A percentile compares a stretch with the other conserved stretches of the same genome.
phyloP scores from a whole-genome alignment of 1,139 yeast species.

The Yamadazyma siamensis region DNA sequence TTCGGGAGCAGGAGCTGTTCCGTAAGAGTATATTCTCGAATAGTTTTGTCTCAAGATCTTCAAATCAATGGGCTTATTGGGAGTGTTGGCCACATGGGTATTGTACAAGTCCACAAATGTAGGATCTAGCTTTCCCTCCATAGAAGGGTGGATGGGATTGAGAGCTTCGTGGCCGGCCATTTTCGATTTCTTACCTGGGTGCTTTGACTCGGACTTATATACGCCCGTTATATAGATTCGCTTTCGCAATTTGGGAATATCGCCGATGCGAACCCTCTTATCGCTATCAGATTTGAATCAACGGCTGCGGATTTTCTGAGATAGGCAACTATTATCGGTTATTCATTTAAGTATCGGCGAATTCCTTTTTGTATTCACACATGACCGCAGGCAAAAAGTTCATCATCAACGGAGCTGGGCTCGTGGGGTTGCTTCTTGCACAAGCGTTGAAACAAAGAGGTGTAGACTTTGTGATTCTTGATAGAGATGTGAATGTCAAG shows the following conservation, averaged over 20 bases:
- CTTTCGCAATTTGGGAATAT: background rate
- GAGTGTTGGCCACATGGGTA: slow-evolving; percentile 24
- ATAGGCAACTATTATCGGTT: too few species aligned
- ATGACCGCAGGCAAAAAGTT: slow-evolving; percentile 8
- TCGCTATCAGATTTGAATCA: too few species aligned
- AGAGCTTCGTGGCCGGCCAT: slow-evolving; percentile 18
- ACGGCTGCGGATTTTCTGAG: too few species aligned
- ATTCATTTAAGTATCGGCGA: background rate
- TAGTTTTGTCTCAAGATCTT: slow-evolving; percentile 31
- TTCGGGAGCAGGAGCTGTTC: slow-evolving; percentile 31
- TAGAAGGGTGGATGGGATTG: slow-evolving; percentile 21
- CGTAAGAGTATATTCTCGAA: slow-evolving; percentile 35
- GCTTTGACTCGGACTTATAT: too few species aligned
- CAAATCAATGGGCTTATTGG: slow-evolving; percentile 24
- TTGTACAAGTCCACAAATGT: slow-evolving; percentile 34
- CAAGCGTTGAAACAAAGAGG: slow-evolving; percentile 19
- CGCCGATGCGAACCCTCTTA: background rate
- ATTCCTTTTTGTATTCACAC: background rate
- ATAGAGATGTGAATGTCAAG: slow-evolving; percentile 19
- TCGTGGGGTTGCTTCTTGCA: slow-evolving; percentile 22
- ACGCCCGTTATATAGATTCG: too few species aligned
- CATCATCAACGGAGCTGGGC: slow-evolving; percentile 20
- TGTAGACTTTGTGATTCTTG: slow-evolving; percentile 20
- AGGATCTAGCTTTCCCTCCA: slow-evolving; percentile 21
- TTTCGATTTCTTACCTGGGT: too few species aligned